These are phyloP conservation scores for Erythrophleum ivorense DNA, from an alignment of 331 rosid species.

Conservation along the genomic window DNA sequence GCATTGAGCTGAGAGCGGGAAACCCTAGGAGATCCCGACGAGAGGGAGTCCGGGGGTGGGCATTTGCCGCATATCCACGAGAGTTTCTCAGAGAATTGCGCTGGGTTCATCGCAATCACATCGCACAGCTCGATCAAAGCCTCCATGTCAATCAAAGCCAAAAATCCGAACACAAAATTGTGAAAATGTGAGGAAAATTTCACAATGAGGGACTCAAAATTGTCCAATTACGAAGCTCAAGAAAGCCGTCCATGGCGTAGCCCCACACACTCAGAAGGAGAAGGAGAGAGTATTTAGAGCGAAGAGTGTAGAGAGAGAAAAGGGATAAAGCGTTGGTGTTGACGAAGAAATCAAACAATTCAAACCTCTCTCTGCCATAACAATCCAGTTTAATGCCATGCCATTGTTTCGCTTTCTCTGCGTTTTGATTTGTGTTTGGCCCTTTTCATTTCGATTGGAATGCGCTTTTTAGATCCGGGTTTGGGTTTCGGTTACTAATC, in stretches of 20 bases:
- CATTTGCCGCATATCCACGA: constrained; percentile 88
- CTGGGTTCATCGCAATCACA: constrained; percentile 82
- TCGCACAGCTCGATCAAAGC: constrained; percentile 94
- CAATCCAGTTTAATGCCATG: constrained; percentile 23
- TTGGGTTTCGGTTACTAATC: neutral
- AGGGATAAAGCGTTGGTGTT: neutral
- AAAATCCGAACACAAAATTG: neutral
- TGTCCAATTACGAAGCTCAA: neutral
- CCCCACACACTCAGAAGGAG: neutral
- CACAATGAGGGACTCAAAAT: constrained; percentile 8
- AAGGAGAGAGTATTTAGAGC: neutral
- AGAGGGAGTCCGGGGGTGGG: constrained; percentile 72
- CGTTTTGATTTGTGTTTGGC: neutral
- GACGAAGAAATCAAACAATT: constrained; percentile 17
- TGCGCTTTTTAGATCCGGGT: constrained; percentile 14
- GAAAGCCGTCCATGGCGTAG: constrained; percentile 20
- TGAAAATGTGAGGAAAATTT: neutral
- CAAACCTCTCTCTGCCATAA: constrained; percentile 8
- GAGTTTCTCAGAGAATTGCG: constrained; percentile 73
- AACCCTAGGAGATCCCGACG: constrained; percentile 78
- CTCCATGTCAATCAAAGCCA: constrained; percentile 63
- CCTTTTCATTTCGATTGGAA: neutral
- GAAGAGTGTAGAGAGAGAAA: constrained; percentile 10
- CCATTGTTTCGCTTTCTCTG: constrained; percentile 30
- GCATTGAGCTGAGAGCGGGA: constrained; percentile 96